Base-by-base conservation (phyloP, 164 flowering plant genomes). In the Protea cynaroides region DNA sequence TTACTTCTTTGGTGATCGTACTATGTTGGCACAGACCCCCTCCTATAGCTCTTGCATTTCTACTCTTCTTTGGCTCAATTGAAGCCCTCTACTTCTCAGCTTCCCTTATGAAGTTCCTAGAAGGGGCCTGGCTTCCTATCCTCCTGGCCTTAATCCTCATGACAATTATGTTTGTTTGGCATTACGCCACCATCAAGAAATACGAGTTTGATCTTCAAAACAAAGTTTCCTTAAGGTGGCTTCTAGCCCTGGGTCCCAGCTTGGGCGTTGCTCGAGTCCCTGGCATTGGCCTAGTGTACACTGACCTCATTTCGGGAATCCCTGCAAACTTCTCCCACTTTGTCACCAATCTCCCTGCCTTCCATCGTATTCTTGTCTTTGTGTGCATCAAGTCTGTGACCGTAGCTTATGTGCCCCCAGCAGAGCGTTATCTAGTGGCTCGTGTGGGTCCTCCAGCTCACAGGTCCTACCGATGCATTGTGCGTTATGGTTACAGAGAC, bases 121-220 rank as follows among this genome's bases (percentile, higher is more conserved):
- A 92, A 50, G 98, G 98, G 15, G 98, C 98, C 8, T 92, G 98
- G 98, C 90, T 92, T 8, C 98, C 98, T n/a, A 92, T 92, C 74
- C 90, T 90, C 37, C 82, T 92, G 24, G 93, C 98, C 17, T 83
- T 92, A 46, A 70, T 90, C 69, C 82, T 92, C 59, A 89, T 88
- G 85, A 80, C 90, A 37, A 67, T 89, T 69, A 92, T 92, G 98
- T 82, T 86, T 59, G 84, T 88, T 34, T 92, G 96, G 98, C 95
- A 92, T 76, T 92, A 89, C 57, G 84, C 95, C 36, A 89, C 95
- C 55, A 78, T 85, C 60, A 89, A 92, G 78, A 92, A 89, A 55
- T 92, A 92, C 50, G 96, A 92, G 66, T 92, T 73, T 62, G 96
- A 92, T 64, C 92, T 92, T 75, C 98, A 92, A 71, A 92, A 92